Conservation (phyloP, 352 stramenopile species). For the Pythium biforme region DNA sequence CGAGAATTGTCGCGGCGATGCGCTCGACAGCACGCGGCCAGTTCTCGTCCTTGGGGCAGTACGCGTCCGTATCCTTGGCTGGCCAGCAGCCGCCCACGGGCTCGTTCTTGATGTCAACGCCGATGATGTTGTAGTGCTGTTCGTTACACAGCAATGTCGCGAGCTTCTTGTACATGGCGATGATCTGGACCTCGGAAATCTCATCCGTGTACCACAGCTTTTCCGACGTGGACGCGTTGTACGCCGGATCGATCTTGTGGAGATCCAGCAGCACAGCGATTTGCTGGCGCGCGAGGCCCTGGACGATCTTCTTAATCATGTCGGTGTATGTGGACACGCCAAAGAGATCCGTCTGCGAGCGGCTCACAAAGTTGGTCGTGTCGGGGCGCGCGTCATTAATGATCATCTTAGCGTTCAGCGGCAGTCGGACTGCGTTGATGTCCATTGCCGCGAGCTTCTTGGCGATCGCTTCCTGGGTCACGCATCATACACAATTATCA, state of each 20-base stretch:
- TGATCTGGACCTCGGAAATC: conserved; percentile 49
- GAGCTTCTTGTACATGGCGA: conserved; percentile 73
- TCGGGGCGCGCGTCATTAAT: conserved; percentile 63
- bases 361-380: conserved; percentile 67
- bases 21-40: conserved; percentile 71
- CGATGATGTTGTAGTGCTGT: conserved; percentile 84
- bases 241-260: conserved; percentile 81
- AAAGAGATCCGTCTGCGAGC: conserved; percentile 56
- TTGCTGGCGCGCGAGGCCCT: conserved; percentile 74
- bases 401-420: conserved; percentile 83
- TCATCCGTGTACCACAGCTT: conserved; percentile 69
- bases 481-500: not conserved
- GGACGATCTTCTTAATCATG: conserved; percentile 86
- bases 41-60: conserved; percentile 55
- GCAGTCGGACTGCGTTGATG: conserved; percentile 77
- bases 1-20: conserved; percentile 59
- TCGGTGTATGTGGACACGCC: conserved; percentile 68
- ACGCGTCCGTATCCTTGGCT: conserved; percentile 46
- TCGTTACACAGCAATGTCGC: conserved; percentile 66
- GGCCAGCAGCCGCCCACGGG: conserved; percentile 74
- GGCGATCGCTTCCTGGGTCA: conserved; percentile 52
- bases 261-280: conserved; percentile 83
- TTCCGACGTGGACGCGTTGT: conserved; percentile 69
- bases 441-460: conserved; percentile 58
- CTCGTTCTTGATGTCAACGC: conserved; percentile 85